Percentiles rank a stretch among this genome's conserved stretches.
phyloP scores from a whole-genome alignment of 2,329 filamentous ascomycete species.

The Chaetomium olivaceum region DNA sequence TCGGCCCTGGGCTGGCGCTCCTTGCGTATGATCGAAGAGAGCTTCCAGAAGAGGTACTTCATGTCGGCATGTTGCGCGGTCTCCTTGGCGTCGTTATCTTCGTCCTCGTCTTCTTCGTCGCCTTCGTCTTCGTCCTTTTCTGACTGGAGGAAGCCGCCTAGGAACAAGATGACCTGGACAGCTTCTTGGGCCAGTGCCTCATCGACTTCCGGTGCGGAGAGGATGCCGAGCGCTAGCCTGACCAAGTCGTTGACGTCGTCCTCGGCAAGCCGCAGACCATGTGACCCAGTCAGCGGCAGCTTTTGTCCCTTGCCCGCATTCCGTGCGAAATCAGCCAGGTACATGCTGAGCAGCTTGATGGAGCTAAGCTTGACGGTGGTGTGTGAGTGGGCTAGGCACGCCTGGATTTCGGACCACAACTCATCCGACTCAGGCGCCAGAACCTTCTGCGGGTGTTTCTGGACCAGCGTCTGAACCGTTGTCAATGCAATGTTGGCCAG shows the following conservation, averaged over 20 bases:
- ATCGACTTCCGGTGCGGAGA: conserved; percentile 65
- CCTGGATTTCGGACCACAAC: conserved; percentile 72
- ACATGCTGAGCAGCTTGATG: conserved; percentile 71
- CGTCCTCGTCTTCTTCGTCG: conserved; percentile 45
- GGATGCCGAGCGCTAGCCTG: conserved; percentile 49
- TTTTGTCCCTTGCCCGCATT: conserved; percentile 54
- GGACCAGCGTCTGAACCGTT: conserved; percentile 66
- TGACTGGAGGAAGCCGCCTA: conserved; percentile 63
- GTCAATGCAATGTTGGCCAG: conserved; percentile 73
- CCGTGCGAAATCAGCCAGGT: conserved; percentile 75
- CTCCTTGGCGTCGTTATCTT: conserved; percentile 46
- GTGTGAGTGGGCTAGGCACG: conserved; percentile 71
- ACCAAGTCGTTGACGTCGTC: conserved; percentile 64
- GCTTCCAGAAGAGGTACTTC: conserved; percentile 74
- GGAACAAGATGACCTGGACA: conserved; percentile 78
- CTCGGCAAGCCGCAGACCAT: conserved; percentile 67
- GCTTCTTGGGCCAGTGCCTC: conserved; percentile 77
- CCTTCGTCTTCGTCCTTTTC: conserved; percentile 45
- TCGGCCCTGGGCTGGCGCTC: conserved; percentile 65
- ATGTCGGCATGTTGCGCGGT: conserved; percentile 52
- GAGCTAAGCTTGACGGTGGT: conserved; percentile 74
- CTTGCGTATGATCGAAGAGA: conserved; percentile 76
- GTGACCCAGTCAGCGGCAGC: conserved; percentile 66
- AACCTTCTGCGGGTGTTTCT: conserved; percentile 63
- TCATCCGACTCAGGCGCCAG: conserved; percentile 59